These are phyloP conservation scores for Phoenix roebelenii DNA, from an alignment of 176 grass and related monocot species.

Conservation along the genomic window DNA sequence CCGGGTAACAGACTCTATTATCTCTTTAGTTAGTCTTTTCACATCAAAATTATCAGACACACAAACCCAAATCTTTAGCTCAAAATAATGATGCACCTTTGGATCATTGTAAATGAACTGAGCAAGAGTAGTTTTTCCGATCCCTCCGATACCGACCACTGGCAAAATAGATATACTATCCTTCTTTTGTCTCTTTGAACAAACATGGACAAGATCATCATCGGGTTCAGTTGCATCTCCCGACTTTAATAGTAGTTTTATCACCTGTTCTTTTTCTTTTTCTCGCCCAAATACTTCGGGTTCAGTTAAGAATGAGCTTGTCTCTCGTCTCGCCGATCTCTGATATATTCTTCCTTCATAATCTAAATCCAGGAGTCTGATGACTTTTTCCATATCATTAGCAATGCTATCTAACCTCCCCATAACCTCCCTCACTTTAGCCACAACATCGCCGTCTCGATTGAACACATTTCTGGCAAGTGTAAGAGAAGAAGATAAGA, in stretches of 20 bases:
- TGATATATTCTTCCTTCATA: not conserved
- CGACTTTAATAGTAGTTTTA: not conserved
- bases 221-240: not conserved
- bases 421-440: not conserved
- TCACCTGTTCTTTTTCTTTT: slow-evolving; percentile 11
- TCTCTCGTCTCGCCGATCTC: not conserved
- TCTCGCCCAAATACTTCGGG: slow-evolving; percentile 14
- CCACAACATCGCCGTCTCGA: not conserved
- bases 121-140: too few relatives aligned
- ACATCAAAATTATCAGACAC: too few relatives aligned
- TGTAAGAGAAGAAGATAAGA: slow-evolving; percentile 7
- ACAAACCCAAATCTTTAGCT: too few relatives aligned
- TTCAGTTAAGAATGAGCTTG: slow-evolving; percentile 11
- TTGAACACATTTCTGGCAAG: slow-evolving; percentile 6
- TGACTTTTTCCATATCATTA: slow-evolving; percentile 2
- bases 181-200: too few relatives aligned
- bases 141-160: too few relatives aligned
- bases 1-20: not conserved
- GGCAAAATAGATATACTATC: too few relatives aligned
- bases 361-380: slow-evolving; percentile 3
- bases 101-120: too few relatives aligned
- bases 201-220: not conserved
- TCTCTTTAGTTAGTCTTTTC: not conserved
- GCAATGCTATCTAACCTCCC: slow-evolving; percentile 8
- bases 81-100: too few relatives aligned